Base-by-base conservation (phyloP, 2,329 filamentous ascomycete genomes). In the Penicillium oxalicum region DNA sequence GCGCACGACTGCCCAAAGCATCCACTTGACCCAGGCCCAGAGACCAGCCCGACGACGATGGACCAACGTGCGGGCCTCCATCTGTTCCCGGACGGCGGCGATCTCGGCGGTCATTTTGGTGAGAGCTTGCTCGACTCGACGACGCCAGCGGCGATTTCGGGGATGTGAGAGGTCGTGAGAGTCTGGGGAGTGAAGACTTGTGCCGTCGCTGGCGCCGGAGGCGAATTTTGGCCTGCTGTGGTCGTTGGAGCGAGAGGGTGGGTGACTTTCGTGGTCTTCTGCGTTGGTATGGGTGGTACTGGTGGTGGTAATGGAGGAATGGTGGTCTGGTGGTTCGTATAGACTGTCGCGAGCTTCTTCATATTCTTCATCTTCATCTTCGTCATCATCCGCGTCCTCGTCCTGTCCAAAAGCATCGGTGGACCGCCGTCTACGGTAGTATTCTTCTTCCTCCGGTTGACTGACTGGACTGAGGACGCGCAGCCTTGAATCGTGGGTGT, bases 101-200 rank as follows among this genome's bases (percentile, higher is more conserved):
- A 98, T 82, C 70, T 98, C 93, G 12, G 90, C 87, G 4, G 91
- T 95, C 72, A 97, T 83, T 59, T 90, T 88, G 48, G 91, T 88
- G 48, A 97, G 77, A 24, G 89, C 88, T 38, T 84, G 80, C 71
- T 97, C 91, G 53, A 97, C 85, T 59, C 87, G 84, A 51, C 81
- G 83, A 44, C 87, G 84, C 88, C 90, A 95, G 61, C 81, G 83
- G 52, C 72, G 56, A 28, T 57, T 83, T 60, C 88, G 87, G 45
- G 91, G 87, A 47, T 96, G 76, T n/a, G 88, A 87, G 29, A 83
- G 80, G 70, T 96, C 91, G 49, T 96, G 84, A 57, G 86, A 83
- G 51, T 80, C 83, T 43, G 86, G 83, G 87, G 89, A 95, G 61
- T 81, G 36, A 36, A 39, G 47, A 13, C 43, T 49, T 42, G 40